Evolutionary conservation across 192 early-diverging fungal genomes (phyloP).

Genomic region (Podila horticola): DNA sequence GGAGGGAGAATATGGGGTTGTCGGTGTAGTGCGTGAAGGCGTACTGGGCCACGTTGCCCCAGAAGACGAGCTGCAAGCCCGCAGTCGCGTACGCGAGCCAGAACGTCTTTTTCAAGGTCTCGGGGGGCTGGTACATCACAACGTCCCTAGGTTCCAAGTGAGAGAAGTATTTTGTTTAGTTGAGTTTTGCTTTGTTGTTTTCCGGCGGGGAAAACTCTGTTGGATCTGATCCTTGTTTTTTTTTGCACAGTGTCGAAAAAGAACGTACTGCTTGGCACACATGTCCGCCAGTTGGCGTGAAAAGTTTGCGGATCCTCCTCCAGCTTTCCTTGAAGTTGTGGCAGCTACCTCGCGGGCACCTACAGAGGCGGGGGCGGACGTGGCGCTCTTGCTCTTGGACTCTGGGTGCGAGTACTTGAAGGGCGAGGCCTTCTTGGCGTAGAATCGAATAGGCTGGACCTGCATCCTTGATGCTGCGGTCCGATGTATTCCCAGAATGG

Average conservation of each 20-base stretch:
- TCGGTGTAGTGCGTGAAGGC: conserved; percentile 50
- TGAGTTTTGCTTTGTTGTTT: background rate
- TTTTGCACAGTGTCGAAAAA: background rate
- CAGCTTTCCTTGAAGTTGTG: background rate
- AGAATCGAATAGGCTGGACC: background rate
- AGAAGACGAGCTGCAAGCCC: conserved; percentile 42
- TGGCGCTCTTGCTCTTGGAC: conserved; percentile 24
- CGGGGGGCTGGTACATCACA: conserved; percentile 33
- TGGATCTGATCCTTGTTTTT: background rate
- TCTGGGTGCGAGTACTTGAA: conserved; percentile 38
- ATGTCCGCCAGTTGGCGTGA: conserved; percentile 34
- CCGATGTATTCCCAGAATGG: conserved; percentile 3
- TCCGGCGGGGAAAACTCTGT: background rate
- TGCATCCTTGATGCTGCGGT: background rate
- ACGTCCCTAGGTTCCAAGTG: conserved; percentile 22
- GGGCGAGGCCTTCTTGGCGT: conserved; percentile 26
- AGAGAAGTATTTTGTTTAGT: too few species aligned
- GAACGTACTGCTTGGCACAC: conserved; percentile 38
- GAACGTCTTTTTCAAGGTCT: conserved; percentile 39
- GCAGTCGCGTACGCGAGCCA: conserved; percentile 46
- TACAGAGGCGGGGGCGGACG: background rate
- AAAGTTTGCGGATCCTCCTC: conserved; percentile 17
- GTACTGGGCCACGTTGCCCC: conserved; percentile 47
- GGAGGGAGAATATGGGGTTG: conserved; percentile 36
- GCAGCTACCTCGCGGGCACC: background rate